Evolutionary conservation across 768 basidiomycete genomes (phyloP).

Genomic region (Suillus bovinus): DNA sequence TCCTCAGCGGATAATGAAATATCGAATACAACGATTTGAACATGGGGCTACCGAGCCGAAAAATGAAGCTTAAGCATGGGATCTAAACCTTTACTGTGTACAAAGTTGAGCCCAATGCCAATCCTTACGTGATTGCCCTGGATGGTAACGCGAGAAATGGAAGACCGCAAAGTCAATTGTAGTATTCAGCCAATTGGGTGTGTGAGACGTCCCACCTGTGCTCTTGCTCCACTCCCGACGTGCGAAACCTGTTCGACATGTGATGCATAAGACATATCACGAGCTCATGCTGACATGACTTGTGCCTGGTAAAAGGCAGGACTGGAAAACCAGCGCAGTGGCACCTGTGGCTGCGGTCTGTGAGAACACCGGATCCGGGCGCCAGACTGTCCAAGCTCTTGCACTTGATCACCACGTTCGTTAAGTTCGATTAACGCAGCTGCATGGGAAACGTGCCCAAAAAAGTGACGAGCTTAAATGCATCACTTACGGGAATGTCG

Average conservation of each 20-base stretch:
- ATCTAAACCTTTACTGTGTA: neutral
- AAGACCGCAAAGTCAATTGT: neutral
- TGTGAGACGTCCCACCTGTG: neutral
- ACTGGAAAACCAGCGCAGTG: neutral
- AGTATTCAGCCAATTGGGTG: neutral
- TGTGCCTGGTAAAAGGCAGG: neutral
- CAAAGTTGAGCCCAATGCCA: neutral
- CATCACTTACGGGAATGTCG: neutral
- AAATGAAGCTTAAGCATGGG: neutral
- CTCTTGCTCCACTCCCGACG: neutral
- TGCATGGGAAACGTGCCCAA: neutral
- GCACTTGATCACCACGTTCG: no score
- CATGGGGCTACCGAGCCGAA: neutral
- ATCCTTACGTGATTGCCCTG: constrained; percentile 1
- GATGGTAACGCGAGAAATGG: neutral
- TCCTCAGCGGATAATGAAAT: neutral
- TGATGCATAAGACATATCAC: neutral
- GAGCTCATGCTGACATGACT: neutral
- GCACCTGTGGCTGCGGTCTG: neutral
- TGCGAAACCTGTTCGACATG: neutral
- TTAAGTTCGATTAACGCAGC: no score
- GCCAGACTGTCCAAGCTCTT: neutral
- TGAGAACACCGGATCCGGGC: neutral
- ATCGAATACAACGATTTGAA: neutral
- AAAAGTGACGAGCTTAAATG: neutral